Evolutionary conservation across 495 filamentous ascomycete species (phyloP).

Genomic region (Parathielavia hyrcaniae): DNA sequence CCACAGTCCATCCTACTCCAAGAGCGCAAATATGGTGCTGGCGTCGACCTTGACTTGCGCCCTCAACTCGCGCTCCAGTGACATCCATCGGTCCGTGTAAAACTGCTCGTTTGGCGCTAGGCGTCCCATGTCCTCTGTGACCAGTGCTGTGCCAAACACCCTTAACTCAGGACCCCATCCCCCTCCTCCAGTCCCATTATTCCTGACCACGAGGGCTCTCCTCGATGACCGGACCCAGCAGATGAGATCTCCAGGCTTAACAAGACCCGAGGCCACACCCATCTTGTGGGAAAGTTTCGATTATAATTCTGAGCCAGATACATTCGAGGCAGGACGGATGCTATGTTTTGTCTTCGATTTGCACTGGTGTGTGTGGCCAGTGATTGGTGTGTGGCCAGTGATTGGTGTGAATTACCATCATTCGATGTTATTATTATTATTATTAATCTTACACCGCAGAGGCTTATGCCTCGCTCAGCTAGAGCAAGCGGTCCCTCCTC

Average conservation of each 20-base stretch:
- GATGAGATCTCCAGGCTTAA: not conserved
- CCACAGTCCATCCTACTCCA: too few species aligned
- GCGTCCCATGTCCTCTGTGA: not conserved
- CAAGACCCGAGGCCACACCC: constrained; percentile 3
- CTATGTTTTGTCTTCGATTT: not conserved
- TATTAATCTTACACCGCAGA: too few species aligned
- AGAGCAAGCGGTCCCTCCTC: too few species aligned
- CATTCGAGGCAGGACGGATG: not conserved
- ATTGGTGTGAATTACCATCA: too few species aligned
- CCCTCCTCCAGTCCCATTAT: too few species aligned
- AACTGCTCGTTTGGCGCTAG: not conserved
- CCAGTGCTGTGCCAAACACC: not conserved
- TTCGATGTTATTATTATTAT: not conserved
- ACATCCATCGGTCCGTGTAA: not conserved
- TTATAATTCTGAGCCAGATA: not conserved
- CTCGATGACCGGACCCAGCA: not conserved
- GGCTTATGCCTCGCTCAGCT: too few species aligned
- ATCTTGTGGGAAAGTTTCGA: not conserved
- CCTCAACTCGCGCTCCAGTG: not conserved
- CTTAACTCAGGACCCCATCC: not conserved
- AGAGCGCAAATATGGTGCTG: not conserved
- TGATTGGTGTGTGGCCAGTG: not conserved
- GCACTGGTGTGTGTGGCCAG: not conserved
- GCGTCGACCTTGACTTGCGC: not conserved
- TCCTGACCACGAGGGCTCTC: constrained; percentile 4